phyloP scores from a whole-genome alignment of 139 green algal species.

The Raphidocelis subcapitata region DNA sequence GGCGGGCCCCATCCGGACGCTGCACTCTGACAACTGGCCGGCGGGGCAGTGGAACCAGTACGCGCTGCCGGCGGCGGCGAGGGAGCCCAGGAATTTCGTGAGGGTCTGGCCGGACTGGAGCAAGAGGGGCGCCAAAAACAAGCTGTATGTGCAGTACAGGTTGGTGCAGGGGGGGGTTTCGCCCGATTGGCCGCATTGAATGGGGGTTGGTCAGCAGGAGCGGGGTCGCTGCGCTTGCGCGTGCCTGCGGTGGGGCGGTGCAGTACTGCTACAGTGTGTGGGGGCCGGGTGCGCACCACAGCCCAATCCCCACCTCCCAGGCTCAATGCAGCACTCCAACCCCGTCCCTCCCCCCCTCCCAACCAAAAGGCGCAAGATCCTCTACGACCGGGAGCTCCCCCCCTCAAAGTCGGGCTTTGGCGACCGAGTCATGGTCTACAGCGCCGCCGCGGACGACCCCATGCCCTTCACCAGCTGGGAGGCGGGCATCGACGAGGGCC shows the following conservation, averaged over 20 bases:
- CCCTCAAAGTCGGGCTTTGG: background rate
- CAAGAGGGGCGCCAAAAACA: background rate
- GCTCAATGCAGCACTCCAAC: no score
- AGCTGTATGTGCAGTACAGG: slow-evolving; percentile 18
- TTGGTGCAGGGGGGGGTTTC: no score
- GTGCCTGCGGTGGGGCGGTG: no score
- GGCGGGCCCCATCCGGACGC: background rate
- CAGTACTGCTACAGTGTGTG: no score
- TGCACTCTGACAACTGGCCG: background rate
- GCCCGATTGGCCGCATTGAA: no score
- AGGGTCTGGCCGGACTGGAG: slow-evolving; percentile 14
- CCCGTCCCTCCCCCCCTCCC: no score
- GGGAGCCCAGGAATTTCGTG: slow-evolving; percentile 8
- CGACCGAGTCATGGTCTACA: slow-evolving; percentile 24
- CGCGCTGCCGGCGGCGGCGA: slow-evolving; percentile 6
- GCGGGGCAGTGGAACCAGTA: background rate
- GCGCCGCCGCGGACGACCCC: background rate
- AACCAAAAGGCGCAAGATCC: background rate
- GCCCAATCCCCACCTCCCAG: no score
- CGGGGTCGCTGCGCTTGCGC: no score
- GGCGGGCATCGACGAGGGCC: background rate
- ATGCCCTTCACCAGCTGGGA: slow-evolving; percentile 19
- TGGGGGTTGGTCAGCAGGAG: no score
- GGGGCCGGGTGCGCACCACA: no score
- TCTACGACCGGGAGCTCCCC: slow-evolving; percentile 4